Base-by-base conservation (phyloP, 305 asterid genomes). In the Ilex paraguariensis region DNA sequence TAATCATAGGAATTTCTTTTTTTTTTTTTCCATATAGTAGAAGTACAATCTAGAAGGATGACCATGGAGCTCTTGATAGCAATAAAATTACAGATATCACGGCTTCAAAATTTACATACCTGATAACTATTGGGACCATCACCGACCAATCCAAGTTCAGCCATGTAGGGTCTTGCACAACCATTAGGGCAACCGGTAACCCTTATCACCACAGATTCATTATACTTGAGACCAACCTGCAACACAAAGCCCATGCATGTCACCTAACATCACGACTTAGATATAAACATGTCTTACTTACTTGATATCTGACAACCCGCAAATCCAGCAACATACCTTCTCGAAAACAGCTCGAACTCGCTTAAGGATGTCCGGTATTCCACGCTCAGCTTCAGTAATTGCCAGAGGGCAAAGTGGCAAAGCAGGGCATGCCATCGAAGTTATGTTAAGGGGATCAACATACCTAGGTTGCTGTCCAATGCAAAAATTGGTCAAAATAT, bases 391-490 rank as follows among this genome's bases (percentile, higher is more conserved):
- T 92, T 92, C 98, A 51, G 98, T 75, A 56, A 89, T 71, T 74
- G 97, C 98, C 77, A 92, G 79, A 56, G 98, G 91, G 67, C 98
- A 92, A 49, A 92, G 85, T 7, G 98, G 98, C 53, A 92, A 78
- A 49, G 98, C 98, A 54, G 98, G 98, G 87, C 98, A 92, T 9
- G 98, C 96, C 97, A 92, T 92, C 21, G 97, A 87, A 60, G 97
- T 89, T 59, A 84, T 64, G 70, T 92, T 89, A 73, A 92, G 95
- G 56, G 97, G 97, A 81, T 89, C 98, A 30, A 92, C 98, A 68
- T 67, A 73, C 79, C 86, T 79, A 57, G 98, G 98, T 85, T 85
- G 84, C 98, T 92, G 82, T 52, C 56, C 69, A 79, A 55, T 59
- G 65, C 60, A 72, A 55, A 48, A 61, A 32, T 13, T 45, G 62